Conservation (phyloP, 2,329 filamentous ascomycete species). For the Diaporthe vaccinii region DNA sequence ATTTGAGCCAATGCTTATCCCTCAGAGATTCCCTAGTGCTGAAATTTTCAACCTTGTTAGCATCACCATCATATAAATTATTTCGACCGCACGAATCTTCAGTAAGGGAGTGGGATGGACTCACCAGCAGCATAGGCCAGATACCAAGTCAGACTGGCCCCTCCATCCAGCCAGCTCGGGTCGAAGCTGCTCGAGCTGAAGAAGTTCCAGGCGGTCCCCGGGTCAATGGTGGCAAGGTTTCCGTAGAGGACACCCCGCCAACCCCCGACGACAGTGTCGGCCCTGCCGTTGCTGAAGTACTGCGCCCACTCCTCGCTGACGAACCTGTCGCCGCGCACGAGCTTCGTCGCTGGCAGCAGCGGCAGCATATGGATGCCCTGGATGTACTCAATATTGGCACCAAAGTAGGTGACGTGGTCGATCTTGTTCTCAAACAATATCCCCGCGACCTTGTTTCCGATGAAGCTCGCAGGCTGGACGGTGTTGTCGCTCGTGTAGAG, state of each 20-base stretch:
- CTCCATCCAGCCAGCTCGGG: constrained; percentile 80
- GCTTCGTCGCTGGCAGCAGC: constrained; percentile 72
- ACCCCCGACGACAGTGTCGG: constrained; percentile 75
- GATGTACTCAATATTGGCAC: constrained; percentile 77
- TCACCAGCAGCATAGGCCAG: constrained; percentile 82
- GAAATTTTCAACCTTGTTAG: neutral
- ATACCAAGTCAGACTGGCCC: constrained; percentile 88
- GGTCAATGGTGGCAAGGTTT: constrained; percentile 84
- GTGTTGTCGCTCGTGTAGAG: constrained; percentile 79
- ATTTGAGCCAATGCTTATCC: neutral
- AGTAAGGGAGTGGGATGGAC: constrained; percentile 45
- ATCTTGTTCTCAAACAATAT: constrained; percentile 95
- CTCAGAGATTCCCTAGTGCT: constrained; percentile 5
- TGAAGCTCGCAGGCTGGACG: constrained; percentile 80
- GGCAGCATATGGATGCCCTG: constrained; percentile 75
- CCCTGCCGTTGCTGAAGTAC: constrained; percentile 79
- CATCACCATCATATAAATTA: neutral
- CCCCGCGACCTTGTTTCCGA: constrained; percentile 80
- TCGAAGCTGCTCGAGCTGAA: constrained; percentile 79
- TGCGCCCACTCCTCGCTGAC: constrained; percentile 86
- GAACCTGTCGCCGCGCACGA: constrained; percentile 77
- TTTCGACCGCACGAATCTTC: too few relatives aligned
- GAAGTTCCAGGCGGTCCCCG: constrained; percentile 78
- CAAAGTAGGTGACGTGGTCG: constrained; percentile 94
- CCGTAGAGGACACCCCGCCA: constrained; percentile 90